Conservation (phyloP, 441 rosid species). For the Kokia cookei region DNA sequence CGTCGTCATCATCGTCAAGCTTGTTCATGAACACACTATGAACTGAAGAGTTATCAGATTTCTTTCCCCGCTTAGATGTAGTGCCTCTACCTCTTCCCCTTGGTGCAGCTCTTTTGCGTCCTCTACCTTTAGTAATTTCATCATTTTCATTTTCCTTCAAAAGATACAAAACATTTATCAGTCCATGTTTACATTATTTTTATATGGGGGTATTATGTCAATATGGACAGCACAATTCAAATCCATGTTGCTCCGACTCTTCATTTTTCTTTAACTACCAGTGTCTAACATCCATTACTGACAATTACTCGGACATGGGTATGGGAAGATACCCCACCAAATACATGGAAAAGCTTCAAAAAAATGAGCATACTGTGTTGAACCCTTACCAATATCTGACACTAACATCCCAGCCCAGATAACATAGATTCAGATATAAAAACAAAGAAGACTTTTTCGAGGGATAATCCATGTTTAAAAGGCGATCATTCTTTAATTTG, state of each 20-base stretch:
- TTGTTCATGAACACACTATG: conserved; percentile 54
- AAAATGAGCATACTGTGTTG: not conserved
- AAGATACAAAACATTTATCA: conserved; percentile 4
- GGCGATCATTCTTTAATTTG: not conserved
- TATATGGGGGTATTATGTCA: not conserved
- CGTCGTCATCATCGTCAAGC: conserved; percentile 69
- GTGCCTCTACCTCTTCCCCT: conserved; percentile 73
- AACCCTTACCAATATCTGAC: not conserved
- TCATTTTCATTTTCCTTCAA: conserved; percentile 54
- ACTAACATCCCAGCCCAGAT: not conserved
- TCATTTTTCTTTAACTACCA: not conserved
- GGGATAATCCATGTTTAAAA: not conserved
- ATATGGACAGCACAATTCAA: not conserved
- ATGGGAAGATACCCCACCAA: not conserved
- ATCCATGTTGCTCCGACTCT: not conserved
- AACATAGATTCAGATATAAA: not conserved
- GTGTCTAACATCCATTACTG: not conserved
- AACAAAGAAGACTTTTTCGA: not conserved
- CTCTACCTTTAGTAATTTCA: conserved; percentile 34
- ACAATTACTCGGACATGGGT: not conserved
- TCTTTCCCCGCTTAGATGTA: conserved; percentile 72
- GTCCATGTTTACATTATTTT: not conserved
- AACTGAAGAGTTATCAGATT: conserved; percentile 57
- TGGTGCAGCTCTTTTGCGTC: conserved; percentile 75
- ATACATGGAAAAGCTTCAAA: not conserved